Base-by-base conservation (phyloP, 306 rosid species). In the Dryas octopetala region DNA sequence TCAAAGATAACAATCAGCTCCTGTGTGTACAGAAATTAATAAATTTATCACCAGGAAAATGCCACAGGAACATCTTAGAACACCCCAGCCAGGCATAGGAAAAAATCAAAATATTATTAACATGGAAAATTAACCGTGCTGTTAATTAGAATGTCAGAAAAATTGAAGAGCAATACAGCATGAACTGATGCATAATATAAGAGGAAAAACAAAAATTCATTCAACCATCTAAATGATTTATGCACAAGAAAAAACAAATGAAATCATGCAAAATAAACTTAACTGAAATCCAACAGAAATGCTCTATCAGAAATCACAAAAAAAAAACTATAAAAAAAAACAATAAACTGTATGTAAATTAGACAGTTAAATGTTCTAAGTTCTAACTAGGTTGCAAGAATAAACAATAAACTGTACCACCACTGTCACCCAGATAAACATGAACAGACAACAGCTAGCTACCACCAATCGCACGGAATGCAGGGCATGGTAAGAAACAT, bases 341-440 rank as follows among this genome's bases (percentile, higher is more conserved):
- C 43, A 65, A 65, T 52, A 15, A 44, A n/a, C 15, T 7, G 28
- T 69, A 40, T n/a, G 52, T 38, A 28, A 57, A 54, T 26, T 53
- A 38, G 17, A 53, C 51, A 46, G 5, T 7, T 9, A 46, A 6
- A 15, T 12, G 51, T 16, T 46, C 19, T 23, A 9, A 32, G 66
- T 11, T 32, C 66, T 62, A 23, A 66, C 43, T 1, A 19, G 54
- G 40, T 23, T 66, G 71, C 55, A 23, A 47, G 55, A 15, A 47
- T 17, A 66, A 66, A 19, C 54, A 66, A 66, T 66, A 47, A 46
- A 23, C 55, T 47, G 55, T 46, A 47, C 71, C 71, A 47, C 38
- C 55, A 66, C 46, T 10, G 28, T 47, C 13, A 46, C 7, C 26
- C 12, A 60, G 10, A 60, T 4, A 60, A 7, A 60, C 38, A 10